A percentile compares a stretch with the other conserved stretches of the same genome.
Conservation (phyloP, 257 asterid genomes). For the Knoxia roxburghii region DNA sequence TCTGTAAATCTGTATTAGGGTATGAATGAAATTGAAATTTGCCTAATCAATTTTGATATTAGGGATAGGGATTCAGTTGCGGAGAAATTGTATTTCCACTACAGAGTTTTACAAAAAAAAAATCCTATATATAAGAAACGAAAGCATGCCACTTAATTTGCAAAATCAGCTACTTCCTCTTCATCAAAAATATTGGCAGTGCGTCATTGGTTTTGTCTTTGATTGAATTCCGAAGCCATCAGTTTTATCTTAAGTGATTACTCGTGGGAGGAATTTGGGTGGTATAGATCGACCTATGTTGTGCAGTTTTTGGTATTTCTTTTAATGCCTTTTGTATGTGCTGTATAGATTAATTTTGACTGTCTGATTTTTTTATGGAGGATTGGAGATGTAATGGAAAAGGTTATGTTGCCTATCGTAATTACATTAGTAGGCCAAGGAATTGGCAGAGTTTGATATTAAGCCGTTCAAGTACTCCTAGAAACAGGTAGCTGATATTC, state of each 20-base stretch:
- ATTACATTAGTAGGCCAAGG: slow-evolving; percentile 75
- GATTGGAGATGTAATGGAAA: slow-evolving; percentile 92
- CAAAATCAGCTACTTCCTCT: not conserved
- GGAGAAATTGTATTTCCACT: not conserved
- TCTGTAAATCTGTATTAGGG: not conserved
- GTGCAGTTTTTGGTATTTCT: not conserved
- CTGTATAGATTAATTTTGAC: slow-evolving; percentile 21
- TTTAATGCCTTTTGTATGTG: slow-evolving; percentile 10
- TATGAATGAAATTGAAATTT: not conserved
- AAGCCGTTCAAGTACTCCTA: slow-evolving; percentile 76
- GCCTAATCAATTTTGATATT: not conserved
- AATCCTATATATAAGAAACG: not conserved
- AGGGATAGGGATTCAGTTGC: not conserved
- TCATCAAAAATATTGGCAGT: not conserved
- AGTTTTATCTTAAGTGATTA: too few species aligned
- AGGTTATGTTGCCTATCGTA: slow-evolving; percentile 84
- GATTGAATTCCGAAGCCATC: too few species aligned
- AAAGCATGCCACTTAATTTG: slow-evolving; percentile 1
- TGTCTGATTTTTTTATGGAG: slow-evolving; percentile 35
- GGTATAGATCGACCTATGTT: not conserved
- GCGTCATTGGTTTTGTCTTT: not conserved
- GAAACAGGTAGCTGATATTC: slow-evolving; percentile 65
- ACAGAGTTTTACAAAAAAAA: not conserved
- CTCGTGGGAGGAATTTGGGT: not conserved
- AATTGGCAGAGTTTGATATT: slow-evolving; percentile 64